These are phyloP conservation scores for Cucumis sativus DNA, from an alignment of 306 rosid genomes.

Conservation along the genomic window Cucumber_9930_V3 NC_026660.2:1393501-1394000, in stretches of 20 bases:
- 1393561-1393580: no score
- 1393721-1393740: neutral
- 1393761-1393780: neutral
- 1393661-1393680: neutral
- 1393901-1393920: neutral
- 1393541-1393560: no score
- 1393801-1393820: neutral
- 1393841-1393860: neutral
- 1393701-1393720: neutral
- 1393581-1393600: neutral
- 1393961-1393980: neutral
- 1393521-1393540: no score
- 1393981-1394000: neutral
- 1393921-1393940: neutral
- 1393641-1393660: neutral
- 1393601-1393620: neutral
- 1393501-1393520: no score
- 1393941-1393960: neutral
- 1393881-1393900: neutral
- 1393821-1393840: neutral
- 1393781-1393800: neutral
- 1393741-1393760: neutral
- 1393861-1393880: neutral
- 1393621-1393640: neutral
- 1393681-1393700: neutral